Base-by-base conservation (phyloP, 805 yeast genomes). In the Pichia nanzhaoensis region DNA sequence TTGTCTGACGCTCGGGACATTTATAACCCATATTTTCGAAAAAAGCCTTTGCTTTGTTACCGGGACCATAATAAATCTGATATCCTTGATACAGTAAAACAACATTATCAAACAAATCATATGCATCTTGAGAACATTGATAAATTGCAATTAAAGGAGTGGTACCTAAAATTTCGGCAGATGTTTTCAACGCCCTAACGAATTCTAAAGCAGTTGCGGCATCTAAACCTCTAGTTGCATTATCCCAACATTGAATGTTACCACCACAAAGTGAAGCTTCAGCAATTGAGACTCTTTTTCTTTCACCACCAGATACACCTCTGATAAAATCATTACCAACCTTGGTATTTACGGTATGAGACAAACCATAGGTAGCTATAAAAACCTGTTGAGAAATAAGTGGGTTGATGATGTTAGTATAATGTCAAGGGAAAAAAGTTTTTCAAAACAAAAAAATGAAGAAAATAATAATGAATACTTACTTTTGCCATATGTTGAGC, bases 201-300 rank as follows among this genome's bases (percentile, higher is more conserved):
- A 80, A 80, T 56, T 79, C 84, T 55, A 77, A 66, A 28, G 86
- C 86, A 39, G 84, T 79, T 22, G 85, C 84, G 9, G 85, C 68
- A 65, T 80, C 86, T 54, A 80, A 72, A 59, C 85, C 86, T 68
- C 86, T 75, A 19, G 85, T 80, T 13, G 84, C 75, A 57, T 80
- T 80, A 69, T 80, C 82, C 81, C 82, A 77, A 62, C 78, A 74
- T 55, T 76, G 78, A 35, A 77, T 44, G 41, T 59, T 61, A 27
- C 63, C 55, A 40, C 65, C 67, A 56, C 64, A 60, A 24, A 63
- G 52, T 7, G 67, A 59, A 24, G 60, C 80, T 56, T 78, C 84
- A 20, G 81, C 81, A 60, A 78, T 77, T 16, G 81, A 75, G 18
- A 78, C 80, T 66, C 84, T 70, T 61, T 77, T 78, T 57, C 83